Evolutionary conservation across 352 stramenopile genomes (phyloP).

Genomic region (Globisporangium perplexum): DNA sequence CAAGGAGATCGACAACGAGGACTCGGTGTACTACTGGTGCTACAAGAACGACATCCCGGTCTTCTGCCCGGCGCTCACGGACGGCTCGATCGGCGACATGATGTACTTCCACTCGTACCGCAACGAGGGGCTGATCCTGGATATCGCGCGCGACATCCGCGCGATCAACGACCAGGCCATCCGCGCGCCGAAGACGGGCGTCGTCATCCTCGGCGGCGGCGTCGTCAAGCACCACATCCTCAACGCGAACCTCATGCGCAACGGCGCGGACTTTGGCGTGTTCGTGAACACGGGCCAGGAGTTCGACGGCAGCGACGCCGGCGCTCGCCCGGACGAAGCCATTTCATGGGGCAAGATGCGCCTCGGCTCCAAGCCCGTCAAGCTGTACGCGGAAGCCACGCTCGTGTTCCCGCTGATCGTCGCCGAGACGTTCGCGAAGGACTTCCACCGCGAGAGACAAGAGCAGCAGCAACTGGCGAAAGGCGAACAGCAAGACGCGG

Average conservation of each 20-base stretch:
- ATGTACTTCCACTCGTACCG: slow-evolving; percentile 99
- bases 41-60: slow-evolving; percentile 99
- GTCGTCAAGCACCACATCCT: slow-evolving; percentile 99
- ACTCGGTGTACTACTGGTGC: slow-evolving; percentile 99
- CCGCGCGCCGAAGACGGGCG: slow-evolving; percentile 91
- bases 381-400: slow-evolving; percentile 97
- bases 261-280: slow-evolving; percentile 98
- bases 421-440: slow-evolving; percentile 98
- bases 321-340: slow-evolving; percentile 97
- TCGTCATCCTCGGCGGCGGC: slow-evolving; percentile 97
- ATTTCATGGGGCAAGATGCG: slow-evolving; percentile 99
- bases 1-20: slow-evolving; percentile 97
- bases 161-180: slow-evolving; percentile 98
- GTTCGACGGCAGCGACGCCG: slow-evolving; percentile 98
- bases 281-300: slow-evolving; percentile 99
- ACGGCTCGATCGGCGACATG: slow-evolving; percentile 99
- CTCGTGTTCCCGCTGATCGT: slow-evolving; percentile 99
- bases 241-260: slow-evolving; percentile 99
- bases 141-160: slow-evolving; percentile 97
- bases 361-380: slow-evolving; percentile 93
- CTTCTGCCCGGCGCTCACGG: slow-evolving; percentile 98
- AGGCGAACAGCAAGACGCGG: background rate
- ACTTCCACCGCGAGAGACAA: slow-evolving; percentile 44
- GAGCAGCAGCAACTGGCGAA: slow-evolving; percentile 16
- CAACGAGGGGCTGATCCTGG: slow-evolving; percentile 94